Evolutionary conservation across 768 basidiomycete genomes (phyloP), one percentile per base, ranked within the genome.

Genomic region (Boletus sp.): DNA sequence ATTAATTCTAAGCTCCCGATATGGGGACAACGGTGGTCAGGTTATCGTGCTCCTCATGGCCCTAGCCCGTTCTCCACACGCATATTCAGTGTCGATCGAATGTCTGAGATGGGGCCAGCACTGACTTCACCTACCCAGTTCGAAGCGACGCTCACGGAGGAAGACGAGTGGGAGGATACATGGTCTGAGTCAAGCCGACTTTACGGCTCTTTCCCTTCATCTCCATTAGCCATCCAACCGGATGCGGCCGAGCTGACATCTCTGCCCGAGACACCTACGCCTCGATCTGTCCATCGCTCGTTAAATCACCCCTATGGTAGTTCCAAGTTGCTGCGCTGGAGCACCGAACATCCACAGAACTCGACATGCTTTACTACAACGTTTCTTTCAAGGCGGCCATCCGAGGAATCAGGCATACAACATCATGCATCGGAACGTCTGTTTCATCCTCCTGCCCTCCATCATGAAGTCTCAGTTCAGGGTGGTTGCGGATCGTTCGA

Each of bases 21-120:
- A 52, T 72, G 70, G 70, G 70, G 70, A 54, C 66, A 68, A 50
- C 64, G 68, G 32, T 70, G 68, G 68, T 50, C 61, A 30, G 50
- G 57, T 15, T 56, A 64, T 51, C 60, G 55, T 57, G 39, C 38
- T 51, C 61, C 68, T 46, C 57, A 47, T 34, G 64, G 68, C 15
- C 65, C 68, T 30, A 70, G 68, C 34, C 42, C 58, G 21, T 70
- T 67, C 47, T 65, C 58, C 32, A 62, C 52, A 3, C 63, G 59
- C 47, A 29, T 57, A 52, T 57, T 68, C 51, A 52, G 37, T 35
- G 54, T 44, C 53, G 53, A 58, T 51, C 57, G 27, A 32, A 68
- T 65, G 63, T 45, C 55, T 7, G 57, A 70, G 58, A 42, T 67
- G 44, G 58, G 54, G 11, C 58, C 60, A 21, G 50, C 32, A 37